Evolutionary conservation across 371 early-diverging fungal species (phyloP), one percentile per base, ranked within the genome.

Genomic region (Catenaria anguillulae): DNA sequence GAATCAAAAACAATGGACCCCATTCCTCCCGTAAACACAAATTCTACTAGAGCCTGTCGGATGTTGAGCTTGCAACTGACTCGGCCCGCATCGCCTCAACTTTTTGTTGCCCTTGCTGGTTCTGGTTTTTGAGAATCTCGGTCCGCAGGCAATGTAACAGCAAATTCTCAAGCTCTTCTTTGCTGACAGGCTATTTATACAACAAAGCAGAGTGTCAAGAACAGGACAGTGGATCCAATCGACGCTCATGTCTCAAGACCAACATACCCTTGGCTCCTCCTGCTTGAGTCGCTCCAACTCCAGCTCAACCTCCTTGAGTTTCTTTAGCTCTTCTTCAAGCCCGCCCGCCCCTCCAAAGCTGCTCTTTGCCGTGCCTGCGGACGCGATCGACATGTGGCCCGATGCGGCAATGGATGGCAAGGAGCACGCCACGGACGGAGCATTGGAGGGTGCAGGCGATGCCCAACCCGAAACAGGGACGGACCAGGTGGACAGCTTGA

Each of bases 401-500:
- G 45, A 6, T 29, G 15, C 33, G 12, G 29, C 26, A 12, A 2
- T 23, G 45, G 45, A 43, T 10, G 52, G 29, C 26, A 12, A 12
- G 15, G 15, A 4, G 1, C 29, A 29, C 2, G 52, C 15, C 1
- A 29, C 13, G 13, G n/a, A 48, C 31, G 52, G 15, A 5, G 29
- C 15, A 0, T 23, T 52, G 2, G 24, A 63, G 4, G 26, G 34
- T 13, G 46, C 61, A 59, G 40, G 56, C 50, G 61, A 10, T 4
- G 0, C 36, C 69, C 69, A 35, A 33, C 40, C 34, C 42, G 66
- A 56, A 6, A 31, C 45, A 26, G 64, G 60, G 21, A 46, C 43
- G 0, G 68, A 68, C 66, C 66, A 69, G 0, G 62, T 62, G 26
- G 64, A 26, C 6, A 65, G 62, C 45, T 66, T 66, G 50, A 45